Percentiles rank a stretch among this genome's conserved stretches.
Conservation (phyloP, 768 basidiomycete species). For the Suillus ampliporus region DNA sequence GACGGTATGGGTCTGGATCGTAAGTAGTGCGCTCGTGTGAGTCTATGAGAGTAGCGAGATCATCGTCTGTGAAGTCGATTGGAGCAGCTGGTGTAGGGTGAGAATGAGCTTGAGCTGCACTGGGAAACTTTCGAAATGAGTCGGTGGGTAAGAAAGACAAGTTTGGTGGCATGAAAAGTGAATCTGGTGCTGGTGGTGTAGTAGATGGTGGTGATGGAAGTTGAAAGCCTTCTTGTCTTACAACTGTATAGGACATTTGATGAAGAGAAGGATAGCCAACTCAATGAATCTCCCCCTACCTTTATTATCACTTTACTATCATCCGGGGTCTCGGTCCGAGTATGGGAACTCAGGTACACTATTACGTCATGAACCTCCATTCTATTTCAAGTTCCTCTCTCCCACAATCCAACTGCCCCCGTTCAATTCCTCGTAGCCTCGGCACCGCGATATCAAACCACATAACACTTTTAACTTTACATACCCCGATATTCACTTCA, state of each 20-base stretch:
- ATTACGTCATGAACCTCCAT: conserved; percentile 5
- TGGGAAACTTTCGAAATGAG: conserved; percentile 58
- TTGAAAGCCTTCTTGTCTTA: conserved; percentile 80
- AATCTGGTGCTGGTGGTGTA: conserved; percentile 21
- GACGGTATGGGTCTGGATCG: conserved; percentile 49
- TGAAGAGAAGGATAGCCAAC: neutral
- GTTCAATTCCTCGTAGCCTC: conserved; percentile 8
- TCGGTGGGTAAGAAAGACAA: conserved; percentile 57
- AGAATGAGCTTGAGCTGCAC: conserved; percentile 20
- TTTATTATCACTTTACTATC: conserved; percentile 10
- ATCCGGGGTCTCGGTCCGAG: conserved; percentile 40
- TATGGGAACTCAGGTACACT: conserved; percentile 29
- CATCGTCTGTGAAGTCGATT: conserved; percentile 75
- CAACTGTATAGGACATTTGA: conserved; percentile 36
- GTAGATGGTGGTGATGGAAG: conserved; percentile 52
- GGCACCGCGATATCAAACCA: neutral
- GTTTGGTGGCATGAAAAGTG: conserved; percentile 52
- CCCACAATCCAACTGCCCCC: conserved; percentile 3
- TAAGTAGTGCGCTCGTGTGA: conserved; percentile 52
- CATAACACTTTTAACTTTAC: neutral
- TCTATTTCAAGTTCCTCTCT: neutral
- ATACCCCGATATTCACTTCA: neutral
- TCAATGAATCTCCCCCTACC: neutral
- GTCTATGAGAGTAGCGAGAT: conserved; percentile 66
- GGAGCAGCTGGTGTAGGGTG: conserved; percentile 16